Evolutionary conservation across 1,284 basidiomycete genomes (phyloP).

Genomic region (Papiliotrema terrestris): DNA sequence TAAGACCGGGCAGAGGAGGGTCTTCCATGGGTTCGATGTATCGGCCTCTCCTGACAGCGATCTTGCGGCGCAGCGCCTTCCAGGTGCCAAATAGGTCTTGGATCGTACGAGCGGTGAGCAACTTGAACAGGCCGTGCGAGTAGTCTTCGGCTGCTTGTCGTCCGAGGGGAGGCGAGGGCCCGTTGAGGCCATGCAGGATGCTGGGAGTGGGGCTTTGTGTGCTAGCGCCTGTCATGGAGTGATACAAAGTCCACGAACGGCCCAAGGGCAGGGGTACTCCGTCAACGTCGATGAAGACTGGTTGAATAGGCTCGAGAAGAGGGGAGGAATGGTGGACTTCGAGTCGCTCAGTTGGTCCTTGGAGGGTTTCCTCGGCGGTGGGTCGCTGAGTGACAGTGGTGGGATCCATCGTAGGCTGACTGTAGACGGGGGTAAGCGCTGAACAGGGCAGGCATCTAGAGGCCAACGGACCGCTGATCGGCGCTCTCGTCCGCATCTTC

Average conservation of each 20-base stretch:
- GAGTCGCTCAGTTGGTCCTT: not conserved
- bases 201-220: not conserved
- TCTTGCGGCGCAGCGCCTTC: constrained; percentile 31
- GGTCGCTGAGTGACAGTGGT: not conserved
- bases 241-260: constrained; percentile 10
- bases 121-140: constrained; percentile 22
- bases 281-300: not conserved
- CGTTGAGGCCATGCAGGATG: not conserved
- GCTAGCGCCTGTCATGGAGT: constrained; percentile 6
- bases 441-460: not conserved
- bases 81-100: constrained; percentile 30
- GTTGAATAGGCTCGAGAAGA: not conserved
- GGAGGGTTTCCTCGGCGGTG: not conserved
- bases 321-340: not conserved
- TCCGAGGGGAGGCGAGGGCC: not conserved
- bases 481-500: not conserved
- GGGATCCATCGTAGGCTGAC: not conserved
- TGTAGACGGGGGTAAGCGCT: not conserved
- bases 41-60: constrained; percentile 15
- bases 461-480: not conserved
- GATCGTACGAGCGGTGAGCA: constrained; percentile 24
- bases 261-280: constrained; percentile 5
- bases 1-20: constrained; percentile 7
- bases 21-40: constrained; percentile 14
- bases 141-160: constrained; percentile 17